Evolutionary conservation across 345 rosid species (phyloP).

Genomic region (Mangifera indica): DNA sequence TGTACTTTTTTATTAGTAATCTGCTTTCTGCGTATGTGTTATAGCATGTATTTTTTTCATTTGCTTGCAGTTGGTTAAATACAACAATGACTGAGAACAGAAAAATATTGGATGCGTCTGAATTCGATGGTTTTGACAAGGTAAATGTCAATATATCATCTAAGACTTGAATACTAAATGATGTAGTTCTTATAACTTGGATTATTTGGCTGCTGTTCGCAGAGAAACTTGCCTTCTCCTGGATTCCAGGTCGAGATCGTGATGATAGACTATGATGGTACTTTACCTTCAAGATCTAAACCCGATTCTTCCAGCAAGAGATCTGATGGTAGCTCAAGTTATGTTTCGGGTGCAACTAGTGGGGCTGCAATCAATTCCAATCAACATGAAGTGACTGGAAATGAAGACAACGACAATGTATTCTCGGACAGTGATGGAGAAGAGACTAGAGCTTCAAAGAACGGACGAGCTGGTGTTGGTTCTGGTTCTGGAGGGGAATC

Average conservation of each 20-base stretch:
- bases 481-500: constrained; percentile 13
- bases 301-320: constrained; percentile 31
- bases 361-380: constrained; percentile 18
- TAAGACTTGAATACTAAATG: not conserved
- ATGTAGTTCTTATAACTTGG: not conserved
- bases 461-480: constrained; percentile 19
- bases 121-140: constrained; percentile 92
- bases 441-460: constrained; percentile 44
- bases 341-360: constrained; percentile 24
- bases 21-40: not conserved
- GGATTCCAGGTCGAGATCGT: constrained; percentile 89
- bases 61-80: constrained; percentile 75
- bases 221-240: constrained; percentile 90
- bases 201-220: constrained; percentile 17
- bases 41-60: not conserved
- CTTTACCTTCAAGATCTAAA: constrained; percentile 30
- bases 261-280: constrained; percentile 51
- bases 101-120: constrained; percentile 56
- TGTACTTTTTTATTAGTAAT: not conserved
- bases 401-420: constrained; percentile 60
- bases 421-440: constrained; percentile 85
- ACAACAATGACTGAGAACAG: constrained; percentile 83
- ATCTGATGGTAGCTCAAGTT: constrained; percentile 25
- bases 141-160: constrained; percentile 32
- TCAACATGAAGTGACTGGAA: constrained; percentile 28